Evolutionary conservation across 225 moss, liverwort and hornwort genomes (phyloP), one percentile per base, ranked within the genome.

Genomic region (Sphagnum contortum): DNA sequence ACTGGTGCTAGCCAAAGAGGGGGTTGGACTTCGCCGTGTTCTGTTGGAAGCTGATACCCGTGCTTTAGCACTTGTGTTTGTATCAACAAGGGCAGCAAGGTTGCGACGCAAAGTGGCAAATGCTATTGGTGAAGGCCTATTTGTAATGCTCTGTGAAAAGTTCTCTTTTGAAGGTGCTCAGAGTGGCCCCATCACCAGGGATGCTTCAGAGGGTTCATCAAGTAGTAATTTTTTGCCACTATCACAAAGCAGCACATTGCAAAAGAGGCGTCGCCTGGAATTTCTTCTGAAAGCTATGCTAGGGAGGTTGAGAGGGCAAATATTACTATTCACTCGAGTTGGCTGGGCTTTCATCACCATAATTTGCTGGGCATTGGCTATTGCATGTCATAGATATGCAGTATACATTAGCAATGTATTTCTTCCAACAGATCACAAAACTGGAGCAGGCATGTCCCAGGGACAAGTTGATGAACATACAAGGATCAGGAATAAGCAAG

Each of bases 21-120:
- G 96, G 44, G 67, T 82, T 8, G 79, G 85, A 3, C 62, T 98
- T 9, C 88, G 96, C 61, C 83, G 96, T 57, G 85, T 98, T 44
- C 73, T 93, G 2, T 77, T 91, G 57, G 82, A 87, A 68, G 87
- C 93, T 55, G 85, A 98, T 62, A 76, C 93, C 4, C 67, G 67
- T 46, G 85, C 85, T 65, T 60, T 98, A 68, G 93, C 85, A 49
- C 58, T 70, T 50, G 79, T 80, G 66, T 83, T 98, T 52, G 71
- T 85, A 58, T 91, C 96, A 29, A 76, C 69, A 52, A 69, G 77
- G 47, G 82, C 89, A 65, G 76, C 79, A 48, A 60, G 68, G 13
- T 71, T 83, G 49, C 81, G 89, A 65, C 78, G 75, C 61, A 71
- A 76, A 46, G 61, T 87, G 49, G 79, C 90, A 8, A 74, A 49